phyloP scores from a whole-genome alignment of 768 basidiomycete species.

The Suillus brevipes region DNA sequence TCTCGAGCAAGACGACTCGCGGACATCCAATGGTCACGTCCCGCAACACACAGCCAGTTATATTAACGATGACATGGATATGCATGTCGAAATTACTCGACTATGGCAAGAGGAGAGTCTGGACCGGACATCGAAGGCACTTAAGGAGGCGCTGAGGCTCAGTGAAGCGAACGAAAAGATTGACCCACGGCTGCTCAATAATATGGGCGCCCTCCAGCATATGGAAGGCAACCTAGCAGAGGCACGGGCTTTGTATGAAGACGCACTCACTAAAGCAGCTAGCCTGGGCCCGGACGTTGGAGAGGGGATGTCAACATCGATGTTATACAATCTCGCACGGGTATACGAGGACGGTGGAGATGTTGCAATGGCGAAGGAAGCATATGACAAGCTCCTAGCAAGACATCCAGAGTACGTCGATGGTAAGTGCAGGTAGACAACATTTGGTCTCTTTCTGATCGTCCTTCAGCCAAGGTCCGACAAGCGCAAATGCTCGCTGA shows the following conservation, averaged over 20 bases:
- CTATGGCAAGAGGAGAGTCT: conserved; percentile 83
- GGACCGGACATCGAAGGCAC: conserved; percentile 70
- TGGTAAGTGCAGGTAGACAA: conserved; percentile 51
- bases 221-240: conserved; percentile 59
- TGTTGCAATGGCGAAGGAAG: conserved; percentile 70
- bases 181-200: conserved; percentile 76
- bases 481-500: conserved; percentile 78
- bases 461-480: conserved; percentile 79
- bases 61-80: conserved; percentile 76
- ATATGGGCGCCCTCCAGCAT: conserved; percentile 75
- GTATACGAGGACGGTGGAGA: conserved; percentile 88
- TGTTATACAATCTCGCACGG: conserved; percentile 89
- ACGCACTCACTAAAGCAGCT: conserved; percentile 62
- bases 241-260: conserved; percentile 70
- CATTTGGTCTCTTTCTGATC: conserved; percentile 13
- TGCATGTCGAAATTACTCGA: conserved; percentile 88
- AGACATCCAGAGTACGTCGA: conserved; percentile 96
- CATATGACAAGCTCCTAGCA: conserved; percentile 83
- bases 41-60: conserved; percentile 45
- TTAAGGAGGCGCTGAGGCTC: conserved; percentile 71
- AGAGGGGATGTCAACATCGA: conserved; percentile 77
- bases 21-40: conserved; percentile 36
- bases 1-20: conserved; percentile 62
- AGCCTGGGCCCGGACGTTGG: conserved; percentile 45
- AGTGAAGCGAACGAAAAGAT: conserved; percentile 49